Evolutionary conservation across 2,329 filamentous ascomycete species (phyloP).

Genomic region (Tolypocladium pustulatum): DNA sequence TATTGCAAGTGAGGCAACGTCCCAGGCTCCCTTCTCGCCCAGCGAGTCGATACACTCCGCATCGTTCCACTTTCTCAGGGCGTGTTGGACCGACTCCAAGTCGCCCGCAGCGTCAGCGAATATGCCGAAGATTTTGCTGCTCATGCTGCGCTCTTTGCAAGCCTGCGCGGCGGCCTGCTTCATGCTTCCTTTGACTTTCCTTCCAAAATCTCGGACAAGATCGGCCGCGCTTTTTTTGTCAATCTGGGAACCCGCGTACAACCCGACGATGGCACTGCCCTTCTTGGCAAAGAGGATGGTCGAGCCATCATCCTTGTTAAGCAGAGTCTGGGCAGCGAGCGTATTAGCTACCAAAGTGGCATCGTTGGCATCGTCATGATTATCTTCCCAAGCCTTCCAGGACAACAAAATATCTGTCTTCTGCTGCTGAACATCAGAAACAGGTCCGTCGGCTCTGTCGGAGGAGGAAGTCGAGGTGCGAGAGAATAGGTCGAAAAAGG

Average conservation of each 20-base stretch:
- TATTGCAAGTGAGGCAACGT: neutral
- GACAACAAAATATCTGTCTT: neutral
- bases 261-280: neutral
- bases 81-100: neutral
- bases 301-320: neutral
- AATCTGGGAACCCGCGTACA: neutral
- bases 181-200: neutral
- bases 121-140: neutral
- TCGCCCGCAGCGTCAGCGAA: neutral
- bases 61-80: neutral
- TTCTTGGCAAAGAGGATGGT: neutral
- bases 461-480: neutral
- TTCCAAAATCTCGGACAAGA: neutral
- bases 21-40: neutral
- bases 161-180: neutral
- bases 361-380: neutral
- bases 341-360: neutral
- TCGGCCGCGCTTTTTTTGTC: neutral
- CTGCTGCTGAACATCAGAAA: neutral
- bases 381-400: neutral
- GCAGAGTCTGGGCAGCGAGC: neutral
- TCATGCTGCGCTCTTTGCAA: neutral
- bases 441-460: neutral
- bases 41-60: neutral
- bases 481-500: neutral